Percentiles rank a stretch among this genome's conserved stretches.
phyloP scores from a whole-genome alignment of 2,329 filamentous ascomycete genomes.

The Fusarium secorum region DNA sequence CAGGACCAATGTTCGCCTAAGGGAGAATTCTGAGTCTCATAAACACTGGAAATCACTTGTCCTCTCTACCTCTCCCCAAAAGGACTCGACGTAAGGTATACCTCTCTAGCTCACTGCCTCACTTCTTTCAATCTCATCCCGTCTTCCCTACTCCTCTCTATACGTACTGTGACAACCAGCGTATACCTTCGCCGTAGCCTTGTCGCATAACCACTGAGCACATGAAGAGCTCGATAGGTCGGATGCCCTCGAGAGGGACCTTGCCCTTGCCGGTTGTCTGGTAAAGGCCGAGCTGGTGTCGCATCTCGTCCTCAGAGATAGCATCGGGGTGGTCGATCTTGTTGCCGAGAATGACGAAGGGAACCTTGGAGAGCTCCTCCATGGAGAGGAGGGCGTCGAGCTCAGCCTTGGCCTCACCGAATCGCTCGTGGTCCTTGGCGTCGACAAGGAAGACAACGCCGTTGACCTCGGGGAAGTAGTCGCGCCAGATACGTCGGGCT shows the following conservation, averaged over 20 bases:
- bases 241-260: conserved; percentile 88
- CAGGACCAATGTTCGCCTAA: conserved; percentile 48
- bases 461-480: conserved; percentile 96
- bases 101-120: conserved; percentile 15
- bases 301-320: conserved; percentile 92
- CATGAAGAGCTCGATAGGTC: conserved; percentile 98
- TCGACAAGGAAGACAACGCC: conserved; percentile 98
- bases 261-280: conserved; percentile 98
- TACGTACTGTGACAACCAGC: conserved; percentile 93
- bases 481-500: conserved; percentile 94
- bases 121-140: not conserved
- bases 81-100: conserved; percentile 34
- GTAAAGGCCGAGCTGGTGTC: conserved; percentile 90
- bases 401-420: conserved; percentile 94
- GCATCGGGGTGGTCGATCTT: conserved; percentile 99
- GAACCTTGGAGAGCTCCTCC: conserved; percentile 96
- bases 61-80: conserved; percentile 20
- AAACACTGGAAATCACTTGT: conserved; percentile 41
- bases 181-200: conserved; percentile 89
- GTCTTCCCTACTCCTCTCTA: conserved; percentile 59
- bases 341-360: conserved; percentile 96
- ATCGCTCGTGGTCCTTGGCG: conserved; percentile 95
- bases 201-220: conserved; percentile 99
- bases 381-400: conserved; percentile 94
- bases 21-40: conserved; percentile 48